These are phyloP conservation scores for Verruconis gallopava DNA, from an alignment of 2,329 filamentous ascomycete species.

Conservation along the genomic window DNA sequence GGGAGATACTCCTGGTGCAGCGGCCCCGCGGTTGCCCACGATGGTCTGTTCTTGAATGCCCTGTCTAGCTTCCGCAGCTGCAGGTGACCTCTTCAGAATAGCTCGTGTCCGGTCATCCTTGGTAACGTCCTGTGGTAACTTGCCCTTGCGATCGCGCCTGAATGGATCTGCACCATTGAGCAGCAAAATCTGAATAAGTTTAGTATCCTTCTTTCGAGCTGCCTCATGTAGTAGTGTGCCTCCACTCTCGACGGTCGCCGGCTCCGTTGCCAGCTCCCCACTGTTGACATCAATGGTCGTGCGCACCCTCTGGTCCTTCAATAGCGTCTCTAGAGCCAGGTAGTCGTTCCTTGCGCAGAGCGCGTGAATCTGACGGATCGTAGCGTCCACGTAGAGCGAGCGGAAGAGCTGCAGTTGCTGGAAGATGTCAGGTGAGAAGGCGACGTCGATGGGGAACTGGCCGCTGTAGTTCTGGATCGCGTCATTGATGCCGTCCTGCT, in stretches of 20 bases:
- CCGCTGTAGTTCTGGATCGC: conserved; percentile 73
- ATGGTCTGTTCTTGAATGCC: conserved; percentile 97
- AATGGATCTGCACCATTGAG: conserved; percentile 95
- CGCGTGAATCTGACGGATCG: conserved; percentile 71
- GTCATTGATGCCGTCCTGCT: conserved; percentile 76
- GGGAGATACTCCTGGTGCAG: conserved; percentile 44
- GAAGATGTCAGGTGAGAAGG: conserved; percentile 87
- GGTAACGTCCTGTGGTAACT: conserved; percentile 88
- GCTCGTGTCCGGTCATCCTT: conserved; percentile 82
- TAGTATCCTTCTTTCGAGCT: conserved; percentile 72
- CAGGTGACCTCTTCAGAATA: conserved; percentile 87
- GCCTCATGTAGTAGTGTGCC: conserved; percentile 91
- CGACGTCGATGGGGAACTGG: conserved; percentile 75
- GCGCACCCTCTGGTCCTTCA: conserved; percentile 77
- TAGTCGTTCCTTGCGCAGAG: conserved; percentile 64
- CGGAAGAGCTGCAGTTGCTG: conserved; percentile 84
- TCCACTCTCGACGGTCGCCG: conserved; percentile 63
- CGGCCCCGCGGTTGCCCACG: conserved; percentile 50
- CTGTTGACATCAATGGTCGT: conserved; percentile 86
- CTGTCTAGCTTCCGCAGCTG: conserved; percentile 83
- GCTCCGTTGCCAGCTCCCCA: conserved; percentile 74
- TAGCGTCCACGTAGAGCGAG: conserved; percentile 78
- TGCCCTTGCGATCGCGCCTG: conserved; percentile 85
- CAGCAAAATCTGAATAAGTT: conserved; percentile 77
- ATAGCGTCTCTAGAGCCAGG: conserved; percentile 59